Percentiles rank a stretch among this genome's conserved stretches.
These are phyloP conservation scores for Calonectria montana DNA, from an alignment of 2,329 filamentous ascomycete species.

Conservation along the genomic window DNA sequence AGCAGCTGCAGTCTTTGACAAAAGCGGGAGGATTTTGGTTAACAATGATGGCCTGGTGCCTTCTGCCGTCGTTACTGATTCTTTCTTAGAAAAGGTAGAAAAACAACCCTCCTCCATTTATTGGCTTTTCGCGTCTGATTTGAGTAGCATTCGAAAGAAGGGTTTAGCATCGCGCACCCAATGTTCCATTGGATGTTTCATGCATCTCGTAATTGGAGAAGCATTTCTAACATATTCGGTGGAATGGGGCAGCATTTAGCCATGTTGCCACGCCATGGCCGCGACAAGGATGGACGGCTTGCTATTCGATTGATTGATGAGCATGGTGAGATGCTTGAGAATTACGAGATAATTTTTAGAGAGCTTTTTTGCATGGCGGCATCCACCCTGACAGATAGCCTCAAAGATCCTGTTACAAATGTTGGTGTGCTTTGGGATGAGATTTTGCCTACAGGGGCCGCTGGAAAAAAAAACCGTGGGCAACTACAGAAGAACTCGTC, in stretches of 20 bases:
- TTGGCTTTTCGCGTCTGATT: constrained; percentile 23
- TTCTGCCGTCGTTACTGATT: constrained; percentile 81
- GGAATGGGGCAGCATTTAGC: constrained; percentile 80
- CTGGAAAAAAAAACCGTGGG: constrained; percentile 32
- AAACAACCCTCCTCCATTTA: constrained; percentile 22
- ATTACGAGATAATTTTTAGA: constrained; percentile 82
- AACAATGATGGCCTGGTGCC: constrained; percentile 77
- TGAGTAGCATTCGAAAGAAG: constrained; percentile 67
- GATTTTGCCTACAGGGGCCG: constrained; percentile 73
- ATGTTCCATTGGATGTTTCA: constrained; percentile 91
- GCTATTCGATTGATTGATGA: constrained; percentile 61
- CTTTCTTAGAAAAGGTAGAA: constrained; percentile 73
- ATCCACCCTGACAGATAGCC: constrained; percentile 74
- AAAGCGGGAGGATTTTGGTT: constrained; percentile 74
- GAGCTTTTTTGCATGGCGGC: constrained; percentile 88
- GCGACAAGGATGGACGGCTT: constrained; percentile 35
- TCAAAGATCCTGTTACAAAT: constrained; percentile 71
- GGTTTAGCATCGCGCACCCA: constrained; percentile 80
- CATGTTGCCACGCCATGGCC: constrained; percentile 51
- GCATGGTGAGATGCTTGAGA: constrained; percentile 68
- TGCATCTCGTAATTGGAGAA: constrained; percentile 81
- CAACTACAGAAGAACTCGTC: constrained; percentile 32
- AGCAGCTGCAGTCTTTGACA: constrained; percentile 75
- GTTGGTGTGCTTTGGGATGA: constrained; percentile 81
- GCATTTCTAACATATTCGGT: constrained; percentile 74